Conservation (phyloP, 2,329 filamentous ascomycete genomes). For the Nemania sp. region DNA sequence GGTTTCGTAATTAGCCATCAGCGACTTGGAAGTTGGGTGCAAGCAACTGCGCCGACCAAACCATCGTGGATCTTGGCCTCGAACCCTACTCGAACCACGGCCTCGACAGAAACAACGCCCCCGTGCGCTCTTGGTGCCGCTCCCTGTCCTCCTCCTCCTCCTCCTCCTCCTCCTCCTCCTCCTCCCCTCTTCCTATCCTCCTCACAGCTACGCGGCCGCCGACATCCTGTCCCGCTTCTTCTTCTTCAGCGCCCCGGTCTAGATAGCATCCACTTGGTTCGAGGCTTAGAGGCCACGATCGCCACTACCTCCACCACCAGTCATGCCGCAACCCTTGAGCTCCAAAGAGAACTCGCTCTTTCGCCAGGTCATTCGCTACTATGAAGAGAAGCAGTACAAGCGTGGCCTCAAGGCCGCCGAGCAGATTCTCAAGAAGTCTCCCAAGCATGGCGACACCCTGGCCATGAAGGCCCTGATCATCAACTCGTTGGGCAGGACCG, state of each 20-base stretch:
- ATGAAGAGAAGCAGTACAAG: conserved; percentile 99
- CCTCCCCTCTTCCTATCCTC: neutral
- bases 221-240: too few relatives aligned
- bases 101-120: conserved; percentile 3
- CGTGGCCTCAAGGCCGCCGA: conserved; percentile 90
- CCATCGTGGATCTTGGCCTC: neutral
- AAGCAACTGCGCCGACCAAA: neutral
- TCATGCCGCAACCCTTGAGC: conserved; percentile 73
- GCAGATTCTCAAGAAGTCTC: conserved; percentile 92
- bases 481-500: conserved; percentile 87
- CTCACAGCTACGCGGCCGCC: too few relatives aligned
- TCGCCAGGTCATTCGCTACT: conserved; percentile 90
- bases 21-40: too few relatives aligned
- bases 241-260: neutral
- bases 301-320: conserved; percentile 20
- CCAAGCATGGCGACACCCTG: conserved; percentile 96
- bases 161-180: neutral
- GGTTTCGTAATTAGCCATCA: neutral
- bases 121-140: neutral
- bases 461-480: conserved; percentile 99
- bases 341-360: conserved; percentile 95
- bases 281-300: neutral
- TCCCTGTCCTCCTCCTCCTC: neutral
- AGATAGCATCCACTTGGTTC: conserved; percentile 2
- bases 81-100: neutral